These are phyloP conservation scores for Citrus inodora DNA, from an alignment of 345 rosid species.

Conservation along the genomic window DNA sequence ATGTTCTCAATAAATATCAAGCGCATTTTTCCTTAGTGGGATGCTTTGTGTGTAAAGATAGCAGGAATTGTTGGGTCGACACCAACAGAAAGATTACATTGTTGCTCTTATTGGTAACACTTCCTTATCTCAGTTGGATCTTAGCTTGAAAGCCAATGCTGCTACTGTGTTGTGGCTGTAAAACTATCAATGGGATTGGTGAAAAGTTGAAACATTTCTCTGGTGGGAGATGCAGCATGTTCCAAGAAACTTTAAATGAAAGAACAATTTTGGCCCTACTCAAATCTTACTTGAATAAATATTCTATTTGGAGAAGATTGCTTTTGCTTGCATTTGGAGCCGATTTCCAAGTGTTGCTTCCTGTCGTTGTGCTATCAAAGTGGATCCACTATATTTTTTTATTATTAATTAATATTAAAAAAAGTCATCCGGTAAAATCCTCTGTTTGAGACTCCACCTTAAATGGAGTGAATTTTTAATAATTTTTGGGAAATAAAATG, in stretches of 20 bases:
- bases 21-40: not conserved
- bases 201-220: not conserved
- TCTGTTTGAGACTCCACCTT: accelerated
- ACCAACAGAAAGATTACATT: not conserved
- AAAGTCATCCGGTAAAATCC: accelerated
- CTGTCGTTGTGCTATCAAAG: no score
- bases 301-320: not conserved
- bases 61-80: not conserved
- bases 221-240: not conserved
- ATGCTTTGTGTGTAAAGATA: not conserved
- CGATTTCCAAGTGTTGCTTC: not conserved
- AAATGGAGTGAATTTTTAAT: no score
- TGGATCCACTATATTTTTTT: no score
- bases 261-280: not conserved
- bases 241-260: not conserved
- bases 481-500: accelerated
- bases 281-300: not conserved
- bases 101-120: not conserved
- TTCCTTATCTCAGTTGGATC: not conserved
- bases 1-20: not conserved
- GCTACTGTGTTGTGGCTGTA: not conserved
- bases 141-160: constrained; percentile 1
- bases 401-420: not conserved
- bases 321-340: not conserved
- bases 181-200: not conserved